Evolutionary conservation across 106 monocot genomes (phyloP).

Genomic region (Vanilla planifolia): DNA sequence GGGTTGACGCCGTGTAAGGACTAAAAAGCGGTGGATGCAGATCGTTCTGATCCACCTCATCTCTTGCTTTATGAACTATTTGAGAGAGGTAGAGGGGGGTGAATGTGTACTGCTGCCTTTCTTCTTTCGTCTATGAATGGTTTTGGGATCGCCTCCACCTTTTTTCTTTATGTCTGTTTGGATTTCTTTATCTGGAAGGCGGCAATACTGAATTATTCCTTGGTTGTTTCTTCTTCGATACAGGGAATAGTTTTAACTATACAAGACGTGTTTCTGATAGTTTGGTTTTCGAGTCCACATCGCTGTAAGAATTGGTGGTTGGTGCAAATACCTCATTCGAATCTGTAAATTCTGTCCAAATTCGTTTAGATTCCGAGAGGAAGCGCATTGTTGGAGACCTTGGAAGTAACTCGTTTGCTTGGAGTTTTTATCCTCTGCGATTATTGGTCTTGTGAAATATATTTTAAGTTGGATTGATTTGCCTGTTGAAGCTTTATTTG

Average conservation of each 20-base stretch:
- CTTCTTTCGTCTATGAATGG: not conserved
- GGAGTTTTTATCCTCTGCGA: not conserved
- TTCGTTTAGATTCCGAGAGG: not conserved
- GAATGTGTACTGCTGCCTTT: not conserved
- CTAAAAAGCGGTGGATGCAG: not conserved
- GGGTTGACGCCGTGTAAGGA: not conserved
- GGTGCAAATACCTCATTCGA: not conserved
- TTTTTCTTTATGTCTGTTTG: not conserved
- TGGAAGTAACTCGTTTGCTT: not conserved
- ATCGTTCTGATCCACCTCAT: not conserved
- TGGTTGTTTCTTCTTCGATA: not conserved
- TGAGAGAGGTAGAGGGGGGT: not conserved
- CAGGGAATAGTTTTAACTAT: not conserved
- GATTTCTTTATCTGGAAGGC: not conserved
- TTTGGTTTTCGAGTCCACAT: too few relatives aligned
- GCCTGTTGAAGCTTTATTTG: not conserved
- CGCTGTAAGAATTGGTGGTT: not conserved
- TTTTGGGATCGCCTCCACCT: not conserved
- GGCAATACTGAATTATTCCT: constrained; percentile 10
- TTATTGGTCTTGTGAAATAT: not conserved
- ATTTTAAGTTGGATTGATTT: not conserved
- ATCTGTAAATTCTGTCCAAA: not conserved
- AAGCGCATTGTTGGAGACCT: not conserved
- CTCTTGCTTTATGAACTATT: not conserved
- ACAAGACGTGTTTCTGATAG: not conserved